Base-by-base conservation (phyloP, 352 stramenopile genomes). In the Phytopythium montanum region DNA sequence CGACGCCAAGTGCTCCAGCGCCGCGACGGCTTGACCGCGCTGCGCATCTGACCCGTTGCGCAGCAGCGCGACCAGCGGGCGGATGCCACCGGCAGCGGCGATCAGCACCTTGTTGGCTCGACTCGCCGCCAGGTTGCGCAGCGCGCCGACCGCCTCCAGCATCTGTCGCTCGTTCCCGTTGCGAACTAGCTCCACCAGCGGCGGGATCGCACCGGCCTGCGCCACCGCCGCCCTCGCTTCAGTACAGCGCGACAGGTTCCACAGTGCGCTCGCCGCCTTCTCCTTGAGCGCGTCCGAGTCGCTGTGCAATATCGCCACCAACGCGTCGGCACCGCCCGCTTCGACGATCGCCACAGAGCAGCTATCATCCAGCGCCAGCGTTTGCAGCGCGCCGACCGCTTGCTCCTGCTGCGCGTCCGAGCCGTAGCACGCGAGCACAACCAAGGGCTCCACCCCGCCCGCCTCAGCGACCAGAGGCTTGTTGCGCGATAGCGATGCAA, bases 71-170 rank as follows among this genome's bases (percentile, higher is more conserved):
- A 56, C 29, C 14, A 56, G 13, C 10, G 31, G n/a, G 13, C 25
- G 50, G 13, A 56, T 45, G 31, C 50, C 50, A 12, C 50, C 50
- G 6, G 14, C 50, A 0, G 50, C 29, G 1, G 50, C 50, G 21
- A 56, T 45, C 19, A 12, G 1, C 50, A 33, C 33, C 33, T 56
- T 56, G 50, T 56, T 56, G n/a, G 26, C n/a, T 26, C 19, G 5
- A 23, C 18, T 19, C 31, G 18, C 5, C 10, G 50, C 29, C 5
- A 56, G 31, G 10, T 56, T 45, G 21, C 21, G 19, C 31, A 56
- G 31, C 33, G 33, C 50, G 2, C 33, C 33, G 3, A 21, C 33
- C 0, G 31, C 50, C 9, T 45, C 31, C 3, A 23, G 14, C 21
- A 29, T 45, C n/a, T 31, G 21, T 0, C n/a, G n/a, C 6, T 19